Evolutionary conservation across 192 early-diverging fungal genomes (phyloP).

Genomic region (Coemansia asiatica): DNA sequence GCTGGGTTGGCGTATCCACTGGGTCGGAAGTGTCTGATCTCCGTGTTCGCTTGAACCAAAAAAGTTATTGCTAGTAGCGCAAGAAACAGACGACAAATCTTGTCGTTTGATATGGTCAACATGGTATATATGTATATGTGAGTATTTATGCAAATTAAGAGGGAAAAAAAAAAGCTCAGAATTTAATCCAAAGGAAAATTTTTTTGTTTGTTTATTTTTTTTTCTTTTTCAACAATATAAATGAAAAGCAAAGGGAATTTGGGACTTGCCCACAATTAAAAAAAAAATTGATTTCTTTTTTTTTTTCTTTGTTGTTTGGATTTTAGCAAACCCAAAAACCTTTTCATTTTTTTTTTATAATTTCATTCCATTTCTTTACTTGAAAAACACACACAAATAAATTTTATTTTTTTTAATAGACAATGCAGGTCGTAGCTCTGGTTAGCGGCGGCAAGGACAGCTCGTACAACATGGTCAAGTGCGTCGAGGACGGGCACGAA

Average conservation of each 20-base stretch:
- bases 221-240: no score
- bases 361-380: background rate
- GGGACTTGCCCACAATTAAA: background rate
- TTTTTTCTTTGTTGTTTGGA: no score
- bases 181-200: background rate
- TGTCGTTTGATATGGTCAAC: background rate
- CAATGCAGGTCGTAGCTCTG: conserved; percentile 50
- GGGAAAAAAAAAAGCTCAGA: background rate
- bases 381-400: background rate
- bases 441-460: conserved; percentile 96
- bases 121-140: background rate
- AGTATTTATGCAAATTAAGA: background rate
- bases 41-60: conserved; percentile 28
- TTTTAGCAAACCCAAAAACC: no score
- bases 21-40: conserved; percentile 37
- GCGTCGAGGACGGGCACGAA: conserved; percentile 88
- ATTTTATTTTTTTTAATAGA: background rate
- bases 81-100: background rate
- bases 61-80: background rate
- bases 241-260: background rate
- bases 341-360: background rate
- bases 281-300: background rate
- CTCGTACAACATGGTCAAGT: conserved; percentile 94
- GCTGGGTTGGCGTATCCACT: background rate
- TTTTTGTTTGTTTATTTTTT: background rate